These are phyloP conservation scores for Lactuca saligna DNA, from an alignment of 129 eudicot species.

Conservation along the genomic window DNA sequence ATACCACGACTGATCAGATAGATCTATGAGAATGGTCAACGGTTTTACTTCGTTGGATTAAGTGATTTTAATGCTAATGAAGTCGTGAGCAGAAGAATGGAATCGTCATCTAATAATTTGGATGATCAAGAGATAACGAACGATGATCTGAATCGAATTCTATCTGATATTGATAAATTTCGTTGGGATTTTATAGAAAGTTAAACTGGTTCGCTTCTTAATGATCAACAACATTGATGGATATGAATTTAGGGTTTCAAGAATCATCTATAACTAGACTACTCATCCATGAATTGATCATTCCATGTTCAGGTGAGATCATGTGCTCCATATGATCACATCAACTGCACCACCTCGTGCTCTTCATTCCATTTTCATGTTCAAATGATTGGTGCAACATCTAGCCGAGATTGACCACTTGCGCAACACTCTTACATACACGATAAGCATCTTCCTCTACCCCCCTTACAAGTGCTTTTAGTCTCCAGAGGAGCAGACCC, in stretches of 20 bases:
- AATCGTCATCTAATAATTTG: neutral
- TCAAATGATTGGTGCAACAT: too few relatives aligned
- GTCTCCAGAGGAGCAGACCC: too few relatives aligned
- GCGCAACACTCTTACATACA: too few relatives aligned
- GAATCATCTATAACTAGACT: too few relatives aligned
- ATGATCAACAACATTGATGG: slow-evolving; percentile 27
- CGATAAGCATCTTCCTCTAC: too few relatives aligned
- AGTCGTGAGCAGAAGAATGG: neutral
- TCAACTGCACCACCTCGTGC: too few relatives aligned
- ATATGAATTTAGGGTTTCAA: slow-evolving; percentile 38
- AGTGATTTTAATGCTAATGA: neutral
- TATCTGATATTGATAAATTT: neutral
- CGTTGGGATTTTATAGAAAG: slow-evolving; percentile 10
- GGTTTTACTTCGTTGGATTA: neutral
- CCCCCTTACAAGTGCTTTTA: too few relatives aligned
- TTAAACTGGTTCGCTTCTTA: neutral
- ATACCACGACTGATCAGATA: neutral
- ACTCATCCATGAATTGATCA: too few relatives aligned
- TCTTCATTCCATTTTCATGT: too few relatives aligned
- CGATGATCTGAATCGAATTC: neutral
- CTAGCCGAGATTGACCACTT: too few relatives aligned
- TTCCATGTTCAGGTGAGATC: too few relatives aligned
- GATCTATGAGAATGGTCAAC: neutral
- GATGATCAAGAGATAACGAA: neutral
- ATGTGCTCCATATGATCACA: too few relatives aligned